Base-by-base conservation (phyloP, 441 rosid genomes). In the Adansonia madagascariensis region DNA sequence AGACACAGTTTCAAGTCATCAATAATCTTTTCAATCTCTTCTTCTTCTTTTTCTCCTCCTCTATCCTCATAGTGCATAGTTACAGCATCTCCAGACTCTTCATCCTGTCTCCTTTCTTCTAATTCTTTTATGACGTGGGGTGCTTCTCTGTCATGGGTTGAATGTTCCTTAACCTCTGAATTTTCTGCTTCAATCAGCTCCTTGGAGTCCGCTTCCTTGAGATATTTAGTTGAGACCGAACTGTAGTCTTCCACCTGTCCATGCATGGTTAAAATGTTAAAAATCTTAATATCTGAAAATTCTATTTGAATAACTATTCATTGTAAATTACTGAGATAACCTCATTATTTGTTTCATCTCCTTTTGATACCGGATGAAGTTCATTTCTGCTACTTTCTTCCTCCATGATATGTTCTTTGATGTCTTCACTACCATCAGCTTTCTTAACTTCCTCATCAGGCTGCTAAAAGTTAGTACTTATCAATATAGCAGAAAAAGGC, bases 201-300 rank as follows among this genome's bases (percentile, higher is more conserved):
- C 74, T 60, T 76, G 3, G 63, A 57, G 1, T 20, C 35, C 3
- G 31, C 63, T 57, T 18, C 63, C 31, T 20, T 20, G 35, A 57
- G 11, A 57, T 11, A 20, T 57, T 57, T 31, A 57, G 63, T 57
- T 20, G 70, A 75, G 65, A n/a, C 59, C 0, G 62, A 50, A 55
- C 69, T 56, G 35, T 71, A 59, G 70, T 81, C 82, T 79, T 69
- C 63, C 77, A 75, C 83, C 91, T 91, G 85, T 31, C 50, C 46
- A 79, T 27, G 62, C 77, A 55, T 52, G 10, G 18, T 24, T 41
- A 43, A 63, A 61, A 44, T 73, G 63, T 76, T 75, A 39, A 60
- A 24, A 0, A 27, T 49, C 14, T 2, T 24, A 43, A 12, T 61
- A 66, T 17, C 53, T 20, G 35, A 15, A 27, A 49, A 22, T 4